Conservation (phyloP, 2,329 filamentous ascomycete species). For the Clonostachys rhizophaga region DNA sequence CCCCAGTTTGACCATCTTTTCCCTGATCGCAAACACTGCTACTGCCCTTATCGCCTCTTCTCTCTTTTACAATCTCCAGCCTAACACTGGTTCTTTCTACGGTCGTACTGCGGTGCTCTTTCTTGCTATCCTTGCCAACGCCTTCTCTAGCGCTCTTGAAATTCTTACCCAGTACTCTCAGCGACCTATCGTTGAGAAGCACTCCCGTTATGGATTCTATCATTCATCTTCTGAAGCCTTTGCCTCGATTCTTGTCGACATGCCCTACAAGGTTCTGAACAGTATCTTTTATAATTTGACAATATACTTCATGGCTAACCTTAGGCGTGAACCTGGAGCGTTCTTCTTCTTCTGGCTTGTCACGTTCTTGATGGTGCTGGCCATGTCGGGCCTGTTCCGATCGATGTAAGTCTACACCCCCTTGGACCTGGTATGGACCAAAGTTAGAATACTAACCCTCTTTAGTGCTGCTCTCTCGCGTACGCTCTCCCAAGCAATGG, state of each 20-base stretch:
- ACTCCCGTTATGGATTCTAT: slow-evolving; percentile 30
- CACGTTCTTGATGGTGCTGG: slow-evolving; percentile 48
- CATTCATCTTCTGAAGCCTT: slow-evolving; percentile 26
- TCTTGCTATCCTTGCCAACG: slow-evolving; percentile 43
- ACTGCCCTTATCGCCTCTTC: slow-evolving; percentile 43
- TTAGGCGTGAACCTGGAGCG: slow-evolving; percentile 33
- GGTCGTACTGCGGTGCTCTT: slow-evolving; percentile 39
- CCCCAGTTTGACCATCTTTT: slow-evolving; percentile 36
- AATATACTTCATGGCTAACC: slow-evolving; percentile 44
- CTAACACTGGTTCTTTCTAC: slow-evolving; percentile 34
- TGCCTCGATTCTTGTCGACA: slow-evolving; percentile 30
- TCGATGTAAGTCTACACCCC: slow-evolving; percentile 14
- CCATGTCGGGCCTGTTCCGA: slow-evolving; percentile 61
- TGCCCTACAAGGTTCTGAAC: slow-evolving; percentile 35
- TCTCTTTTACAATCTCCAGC: slow-evolving; percentile 39
- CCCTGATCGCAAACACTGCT: slow-evolving; percentile 37
- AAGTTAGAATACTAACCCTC: slow-evolving; percentile 6
- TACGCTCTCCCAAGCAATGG: slow-evolving; percentile 43
- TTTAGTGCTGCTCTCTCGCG: slow-evolving; percentile 35
- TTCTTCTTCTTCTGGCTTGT: slow-evolving; percentile 43
- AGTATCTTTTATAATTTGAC: slow-evolving; percentile 36
- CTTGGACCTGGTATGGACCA: neutral
- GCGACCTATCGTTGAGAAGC: slow-evolving; percentile 31
- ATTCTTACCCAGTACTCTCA: slow-evolving; percentile 30
- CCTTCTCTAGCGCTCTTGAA: slow-evolving; percentile 28